Percentiles rank a stretch among this genome's conserved stretches.
Evolutionary conservation across 2,329 filamentous ascomycete genomes (phyloP).

Genomic region (Botryotinia convoluta): DNA sequence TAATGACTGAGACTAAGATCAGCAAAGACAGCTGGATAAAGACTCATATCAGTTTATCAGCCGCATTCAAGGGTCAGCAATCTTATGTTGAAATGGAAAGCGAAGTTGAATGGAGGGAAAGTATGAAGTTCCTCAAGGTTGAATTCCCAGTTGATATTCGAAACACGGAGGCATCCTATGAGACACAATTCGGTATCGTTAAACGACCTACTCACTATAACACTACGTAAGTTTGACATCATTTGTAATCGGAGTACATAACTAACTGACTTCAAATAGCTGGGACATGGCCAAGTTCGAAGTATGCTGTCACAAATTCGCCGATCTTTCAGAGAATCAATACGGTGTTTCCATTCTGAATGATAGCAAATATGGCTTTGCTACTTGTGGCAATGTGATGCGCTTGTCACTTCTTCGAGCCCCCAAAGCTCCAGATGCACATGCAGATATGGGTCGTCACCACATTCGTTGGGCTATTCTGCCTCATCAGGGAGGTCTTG

Average conservation of each 20-base stretch:
- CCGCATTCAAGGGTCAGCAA: constrained; percentile 61
- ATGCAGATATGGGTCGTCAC: constrained; percentile 92
- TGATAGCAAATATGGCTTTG: constrained; percentile 95
- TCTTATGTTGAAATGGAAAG: constrained; percentile 75
- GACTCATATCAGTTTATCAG: constrained; percentile 77
- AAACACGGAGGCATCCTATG: constrained; percentile 91
- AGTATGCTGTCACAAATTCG: constrained; percentile 93
- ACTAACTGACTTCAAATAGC: constrained; percentile 42
- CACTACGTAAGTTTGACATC: constrained; percentile 59
- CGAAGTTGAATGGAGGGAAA: constrained; percentile 96
- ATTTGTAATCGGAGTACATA: constrained; percentile 1
- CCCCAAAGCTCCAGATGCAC: constrained; percentile 87
- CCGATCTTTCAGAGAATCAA: constrained; percentile 80
- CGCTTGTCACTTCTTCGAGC: constrained; percentile 80
- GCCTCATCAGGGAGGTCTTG: constrained; percentile 73
- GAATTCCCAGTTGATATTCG: constrained; percentile 92
- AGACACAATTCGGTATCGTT: constrained; percentile 89
- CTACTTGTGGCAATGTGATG: constrained; percentile 86
- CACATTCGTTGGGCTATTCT: constrained; percentile 87
- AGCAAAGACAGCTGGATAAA: constrained; percentile 83
- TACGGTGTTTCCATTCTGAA: constrained; percentile 94
- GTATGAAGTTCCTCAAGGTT: constrained; percentile 97
- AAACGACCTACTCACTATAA: constrained; percentile 95
- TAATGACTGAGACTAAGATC: constrained; percentile 82
- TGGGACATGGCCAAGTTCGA: constrained; percentile 99